These are phyloP conservation scores for Rosa rugosa DNA, from an alignment of 306 rosid genomes.

Conservation along the genomic window DNA sequence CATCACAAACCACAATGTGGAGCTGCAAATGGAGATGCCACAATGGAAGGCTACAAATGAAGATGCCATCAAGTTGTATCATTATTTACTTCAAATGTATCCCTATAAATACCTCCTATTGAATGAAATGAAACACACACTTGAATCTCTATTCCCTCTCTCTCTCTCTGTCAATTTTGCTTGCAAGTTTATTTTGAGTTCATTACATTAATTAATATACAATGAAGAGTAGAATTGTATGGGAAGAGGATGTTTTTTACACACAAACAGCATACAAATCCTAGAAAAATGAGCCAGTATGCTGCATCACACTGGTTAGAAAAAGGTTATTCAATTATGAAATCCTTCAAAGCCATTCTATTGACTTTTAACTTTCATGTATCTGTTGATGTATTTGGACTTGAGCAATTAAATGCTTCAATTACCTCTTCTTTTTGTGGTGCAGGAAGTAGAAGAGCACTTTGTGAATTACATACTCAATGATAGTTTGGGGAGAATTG, in stretches of 20 bases:
- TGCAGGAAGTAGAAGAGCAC: slow-evolving; percentile 73
- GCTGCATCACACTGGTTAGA: not conserved
- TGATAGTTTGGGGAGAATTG: slow-evolving; percentile 66
- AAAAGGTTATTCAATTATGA: not conserved
- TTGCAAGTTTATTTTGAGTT: not conserved
- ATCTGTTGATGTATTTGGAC: not conserved
- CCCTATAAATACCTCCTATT: no score
- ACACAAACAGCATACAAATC: not conserved
- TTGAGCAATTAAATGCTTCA: not conserved
- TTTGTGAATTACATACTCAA: slow-evolving; percentile 65
- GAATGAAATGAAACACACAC: no score
- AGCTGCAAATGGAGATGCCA: no score
- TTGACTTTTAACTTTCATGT: not conserved
- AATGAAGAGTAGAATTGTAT: not conserved
- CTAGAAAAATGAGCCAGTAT: not conserved
- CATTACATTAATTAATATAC: not conserved
- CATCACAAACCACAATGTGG: no score
- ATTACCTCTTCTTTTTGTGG: not conserved
- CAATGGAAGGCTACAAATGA: no score
- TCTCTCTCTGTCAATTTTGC: no score
- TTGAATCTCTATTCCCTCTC: no score
- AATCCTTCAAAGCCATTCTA: not conserved
- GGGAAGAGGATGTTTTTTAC: not conserved
- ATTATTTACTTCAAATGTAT: no score
- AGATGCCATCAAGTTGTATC: no score